Conservation (phyloP, 257 asterid genomes). For the Jaltomata sinuosa region DNA sequence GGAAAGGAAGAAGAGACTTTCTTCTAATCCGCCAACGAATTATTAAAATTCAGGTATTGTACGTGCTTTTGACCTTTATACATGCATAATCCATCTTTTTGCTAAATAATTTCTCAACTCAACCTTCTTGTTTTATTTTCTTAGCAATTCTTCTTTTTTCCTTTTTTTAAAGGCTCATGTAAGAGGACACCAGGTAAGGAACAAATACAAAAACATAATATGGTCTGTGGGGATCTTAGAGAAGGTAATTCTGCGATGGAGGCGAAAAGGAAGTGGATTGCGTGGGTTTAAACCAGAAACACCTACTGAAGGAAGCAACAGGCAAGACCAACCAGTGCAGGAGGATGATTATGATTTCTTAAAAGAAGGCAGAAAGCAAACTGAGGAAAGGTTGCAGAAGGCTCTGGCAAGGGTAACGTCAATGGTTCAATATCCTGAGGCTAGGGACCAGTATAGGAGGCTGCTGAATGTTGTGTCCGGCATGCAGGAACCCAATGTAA, state of each 20-base stretch:
- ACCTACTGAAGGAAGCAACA: conserved; percentile 32
- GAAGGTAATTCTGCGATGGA: conserved; percentile 77
- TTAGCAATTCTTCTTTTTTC: background rate
- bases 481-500: conserved; percentile 74
- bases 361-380: conserved; percentile 82
- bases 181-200: conserved; percentile 95
- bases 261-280: conserved; percentile 84
- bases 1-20: conserved; percentile 85
- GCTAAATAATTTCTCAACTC: background rate
- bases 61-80: background rate
- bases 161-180: conserved; percentile 68
- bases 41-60: conserved; percentile 73
- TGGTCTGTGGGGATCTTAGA: conserved; percentile 94
- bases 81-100: background rate
- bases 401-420: conserved; percentile 89
- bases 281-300: conserved; percentile 69
- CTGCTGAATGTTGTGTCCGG: conserved; percentile 84
- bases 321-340: conserved; percentile 24
- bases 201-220: conserved; percentile 63
- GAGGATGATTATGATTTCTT: conserved; percentile 84
- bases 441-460: conserved; percentile 85
- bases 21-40: conserved; percentile 59
- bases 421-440: conserved; percentile 93
- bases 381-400: conserved; percentile 69
- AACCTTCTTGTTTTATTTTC: background rate